phyloP scores from a whole-genome alignment of 768 basidiomycete genomes.

The Tricholoma flavovirens region DNA sequence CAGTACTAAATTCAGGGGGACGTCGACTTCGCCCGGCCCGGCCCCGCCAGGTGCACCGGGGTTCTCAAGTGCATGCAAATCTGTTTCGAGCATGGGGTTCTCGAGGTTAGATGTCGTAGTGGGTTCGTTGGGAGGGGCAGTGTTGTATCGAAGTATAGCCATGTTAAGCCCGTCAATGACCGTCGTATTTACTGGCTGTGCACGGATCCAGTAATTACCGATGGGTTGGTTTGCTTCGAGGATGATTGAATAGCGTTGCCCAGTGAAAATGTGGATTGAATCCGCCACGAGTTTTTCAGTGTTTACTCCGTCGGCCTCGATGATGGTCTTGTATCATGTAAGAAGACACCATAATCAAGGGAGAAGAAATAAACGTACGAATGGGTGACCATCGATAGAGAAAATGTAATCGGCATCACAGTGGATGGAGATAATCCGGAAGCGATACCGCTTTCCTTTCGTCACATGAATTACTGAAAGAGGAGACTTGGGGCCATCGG shows the following conservation, averaged over 20 bases:
- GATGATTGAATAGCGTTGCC: constrained; percentile 29
- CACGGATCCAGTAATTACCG: constrained; percentile 48
- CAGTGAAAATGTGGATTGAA: constrained; percentile 17
- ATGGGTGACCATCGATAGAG: constrained; percentile 37
- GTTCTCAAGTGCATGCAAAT: constrained; percentile 15
- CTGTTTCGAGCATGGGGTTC: constrained; percentile 7
- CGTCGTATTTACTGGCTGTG: constrained; percentile 10
- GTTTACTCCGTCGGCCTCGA: constrained; percentile 45
- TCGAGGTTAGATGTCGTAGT: constrained; percentile 13
- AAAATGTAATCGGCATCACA: constrained; percentile 34
- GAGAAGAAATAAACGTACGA: constrained; percentile 3
- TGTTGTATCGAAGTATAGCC: constrained; percentile 44
- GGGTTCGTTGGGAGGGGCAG: constrained; percentile 20
- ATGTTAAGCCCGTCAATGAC: constrained; percentile 42
- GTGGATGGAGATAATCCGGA: constrained; percentile 28
- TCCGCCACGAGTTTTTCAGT: constrained; percentile 37
- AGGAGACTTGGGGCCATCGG: background rate
- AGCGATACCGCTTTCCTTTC: constrained; percentile 28
- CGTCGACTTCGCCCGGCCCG: constrained; percentile 28
- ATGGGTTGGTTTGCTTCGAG: constrained; percentile 39
- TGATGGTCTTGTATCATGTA: constrained; percentile 31
- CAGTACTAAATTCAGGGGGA: constrained; percentile 9
- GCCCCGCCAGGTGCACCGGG: constrained; percentile 25
- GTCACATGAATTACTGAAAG: constrained; percentile 32
- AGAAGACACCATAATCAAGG: constrained; percentile 2